phyloP scores from a whole-genome alignment of 805 yeast genomes.

The Candida multigemmis region DNA sequence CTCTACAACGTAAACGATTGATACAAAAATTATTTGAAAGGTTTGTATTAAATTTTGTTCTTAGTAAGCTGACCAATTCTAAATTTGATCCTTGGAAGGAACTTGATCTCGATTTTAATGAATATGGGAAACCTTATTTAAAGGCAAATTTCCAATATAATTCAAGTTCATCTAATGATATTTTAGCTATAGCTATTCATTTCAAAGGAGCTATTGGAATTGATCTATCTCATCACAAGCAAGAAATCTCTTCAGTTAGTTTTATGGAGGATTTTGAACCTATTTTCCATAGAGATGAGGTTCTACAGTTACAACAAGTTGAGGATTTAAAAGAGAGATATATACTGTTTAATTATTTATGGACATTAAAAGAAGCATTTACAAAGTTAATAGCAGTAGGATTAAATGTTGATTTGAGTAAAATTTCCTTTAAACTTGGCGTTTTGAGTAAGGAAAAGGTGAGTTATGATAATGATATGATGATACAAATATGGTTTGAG shows the following conservation, averaged over 20 bases:
- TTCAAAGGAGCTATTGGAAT: slow-evolving; percentile 17
- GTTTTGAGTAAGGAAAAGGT: too few species aligned
- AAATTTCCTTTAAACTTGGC: too few species aligned
- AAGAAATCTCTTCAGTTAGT: slow-evolving; percentile 12
- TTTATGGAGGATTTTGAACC: slow-evolving; percentile 29
- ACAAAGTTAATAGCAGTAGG: slow-evolving; percentile 64
- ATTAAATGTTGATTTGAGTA: slow-evolving; percentile 13
- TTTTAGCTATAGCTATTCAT: slow-evolving; percentile 36
- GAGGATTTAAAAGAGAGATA: slow-evolving; percentile 10
- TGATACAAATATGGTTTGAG: too few species aligned
- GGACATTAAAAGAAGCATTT: slow-evolving; percentile 79
- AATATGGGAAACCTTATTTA: slow-evolving; percentile 52
- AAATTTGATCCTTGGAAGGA: slow-evolving; percentile 10
- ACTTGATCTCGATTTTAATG: slow-evolving; percentile 19
- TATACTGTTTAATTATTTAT: slow-evolving; percentile 42
- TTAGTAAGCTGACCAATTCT: slow-evolving; percentile 3
- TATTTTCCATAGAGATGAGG: slow-evolving; percentile 33
- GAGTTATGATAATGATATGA: too few species aligned
- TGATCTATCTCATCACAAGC: slow-evolving; percentile 28
- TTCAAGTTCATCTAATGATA: slow-evolving; percentile 48
- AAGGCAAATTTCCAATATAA: slow-evolving; percentile 34
- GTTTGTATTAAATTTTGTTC: slow-evolving; percentile 26
- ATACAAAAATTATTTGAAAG: slow-evolving; percentile 38
- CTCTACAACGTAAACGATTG: slow-evolving; percentile 29
- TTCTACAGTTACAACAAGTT: slow-evolving; percentile 12